A percentile compares a stretch with the other conserved stretches of the same genome.
Conservation (phyloP, 768 basidiomycete species). For the Agrocybe chaxingu region DNA sequence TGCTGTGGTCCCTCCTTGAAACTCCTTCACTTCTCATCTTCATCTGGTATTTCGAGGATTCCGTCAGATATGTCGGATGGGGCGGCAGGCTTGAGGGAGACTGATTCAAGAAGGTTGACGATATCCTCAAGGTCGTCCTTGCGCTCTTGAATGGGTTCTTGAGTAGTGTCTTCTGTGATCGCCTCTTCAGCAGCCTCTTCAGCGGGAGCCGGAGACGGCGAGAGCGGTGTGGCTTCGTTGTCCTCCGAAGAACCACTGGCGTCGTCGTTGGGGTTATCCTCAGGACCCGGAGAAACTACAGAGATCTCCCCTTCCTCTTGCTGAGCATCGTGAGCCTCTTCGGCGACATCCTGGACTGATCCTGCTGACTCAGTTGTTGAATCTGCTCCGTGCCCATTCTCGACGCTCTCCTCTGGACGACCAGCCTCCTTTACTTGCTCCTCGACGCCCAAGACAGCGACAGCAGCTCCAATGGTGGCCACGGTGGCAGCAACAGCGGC, state of each 20-base stretch:
- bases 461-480: constrained; percentile 10
- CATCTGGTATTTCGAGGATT: constrained; percentile 52
- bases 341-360: neutral
- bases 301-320: constrained; percentile 3
- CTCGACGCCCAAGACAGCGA: constrained; percentile 4
- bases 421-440: constrained; percentile 5
- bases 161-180: neutral
- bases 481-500: constrained; percentile 17
- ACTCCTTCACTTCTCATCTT: constrained; percentile 33
- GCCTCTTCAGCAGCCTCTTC: constrained; percentile 1
- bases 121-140: constrained; percentile 46
- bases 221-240: constrained; percentile 3
- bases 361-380: neutral
- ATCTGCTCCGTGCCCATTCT: constrained; percentile 3
- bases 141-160: neutral
- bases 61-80: constrained; percentile 52
- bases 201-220: constrained; percentile 6
- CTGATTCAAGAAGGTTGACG: constrained; percentile 60
- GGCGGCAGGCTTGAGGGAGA: constrained; percentile 33
- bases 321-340: neutral
- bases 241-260: constrained; percentile 2
- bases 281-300: constrained; percentile 2
- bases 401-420: neutral
- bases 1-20: constrained; percentile 1
- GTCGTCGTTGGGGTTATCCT: constrained; percentile 4